Conservation (phyloP, 176 grass and related monocot species). For the Aechmea fasciata region DNA sequence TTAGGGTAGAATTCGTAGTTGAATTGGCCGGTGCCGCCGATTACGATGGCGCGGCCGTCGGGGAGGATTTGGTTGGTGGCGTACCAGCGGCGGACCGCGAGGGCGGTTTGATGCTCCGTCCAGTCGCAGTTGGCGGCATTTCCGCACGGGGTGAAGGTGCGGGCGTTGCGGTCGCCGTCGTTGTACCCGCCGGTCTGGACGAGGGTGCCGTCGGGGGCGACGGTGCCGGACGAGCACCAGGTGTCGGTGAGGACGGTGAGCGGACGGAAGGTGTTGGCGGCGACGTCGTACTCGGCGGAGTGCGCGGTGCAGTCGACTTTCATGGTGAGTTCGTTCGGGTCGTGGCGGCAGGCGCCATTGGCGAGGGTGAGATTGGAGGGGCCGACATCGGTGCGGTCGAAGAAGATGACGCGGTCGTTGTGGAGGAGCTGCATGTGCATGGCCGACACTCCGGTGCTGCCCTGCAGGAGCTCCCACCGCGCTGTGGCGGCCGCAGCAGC, state of each 20-base stretch:
- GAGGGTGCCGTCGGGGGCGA: slow-evolving; percentile 53
- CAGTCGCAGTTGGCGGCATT: slow-evolving; percentile 36
- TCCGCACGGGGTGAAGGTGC: slow-evolving; percentile 39
- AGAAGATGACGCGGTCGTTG: slow-evolving; percentile 65
- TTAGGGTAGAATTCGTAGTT: slow-evolving; percentile 79
- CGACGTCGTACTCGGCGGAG: slow-evolving; percentile 55
- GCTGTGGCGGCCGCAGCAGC: neutral
- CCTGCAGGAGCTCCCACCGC: slow-evolving; percentile 57
- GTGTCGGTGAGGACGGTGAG: slow-evolving; percentile 57
- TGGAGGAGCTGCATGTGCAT: slow-evolving; percentile 95
- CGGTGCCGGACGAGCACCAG: slow-evolving; percentile 76
- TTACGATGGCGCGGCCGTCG: slow-evolving; percentile 53
- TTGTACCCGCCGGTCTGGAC: slow-evolving; percentile 77
- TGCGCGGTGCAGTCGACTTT: slow-evolving; percentile 64
- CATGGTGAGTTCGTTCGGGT: slow-evolving; percentile 40
- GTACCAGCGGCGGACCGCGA: slow-evolving; percentile 57
- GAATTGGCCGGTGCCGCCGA: slow-evolving; percentile 57
- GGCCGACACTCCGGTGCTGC: slow-evolving; percentile 67
- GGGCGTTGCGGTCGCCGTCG: slow-evolving; percentile 51
- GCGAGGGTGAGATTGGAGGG: slow-evolving; percentile 61
- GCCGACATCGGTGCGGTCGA: slow-evolving; percentile 77
- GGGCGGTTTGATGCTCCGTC: slow-evolving; percentile 41
- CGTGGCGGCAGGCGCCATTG: slow-evolving; percentile 33
- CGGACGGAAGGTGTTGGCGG: slow-evolving; percentile 35
- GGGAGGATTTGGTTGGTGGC: slow-evolving; percentile 84